phyloP scores from a whole-genome alignment of 177 flowering plant species.

The Vitis hybrid region DNA sequence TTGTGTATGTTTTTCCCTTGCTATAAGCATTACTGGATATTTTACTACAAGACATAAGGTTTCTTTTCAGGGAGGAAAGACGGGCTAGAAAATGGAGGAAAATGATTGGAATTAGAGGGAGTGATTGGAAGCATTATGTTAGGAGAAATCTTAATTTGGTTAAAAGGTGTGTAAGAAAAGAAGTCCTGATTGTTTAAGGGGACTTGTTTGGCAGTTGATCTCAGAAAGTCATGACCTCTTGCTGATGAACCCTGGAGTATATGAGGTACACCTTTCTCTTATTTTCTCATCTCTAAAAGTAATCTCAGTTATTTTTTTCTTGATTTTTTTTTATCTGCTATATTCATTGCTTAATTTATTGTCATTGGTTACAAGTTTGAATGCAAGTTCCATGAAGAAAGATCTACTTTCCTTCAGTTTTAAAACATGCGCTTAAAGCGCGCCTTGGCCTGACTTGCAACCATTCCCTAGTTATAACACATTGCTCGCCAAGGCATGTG shows the following conservation, averaged over 20 bases:
- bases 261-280: conserved; percentile 58
- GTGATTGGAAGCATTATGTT: conserved; percentile 96
- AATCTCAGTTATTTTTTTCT: neutral
- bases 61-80: conserved; percentile 77
- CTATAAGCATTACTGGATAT: no score
- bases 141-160: conserved; percentile 89
- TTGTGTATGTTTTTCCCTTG: no score
- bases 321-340: neutral
- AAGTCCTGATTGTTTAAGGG: conserved; percentile 94
- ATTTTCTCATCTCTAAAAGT: neutral
- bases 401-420: no score
- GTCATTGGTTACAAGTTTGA: neutral
- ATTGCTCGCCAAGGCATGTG: no score
- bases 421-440: no score
- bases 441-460: no score
- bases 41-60: neutral
- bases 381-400: neutral
- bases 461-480: no score
- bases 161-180: conserved; percentile 84
- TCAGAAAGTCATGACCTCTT: conserved; percentile 96
- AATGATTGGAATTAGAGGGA: conserved; percentile 97
- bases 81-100: conserved; percentile 92
- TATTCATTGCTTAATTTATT: neutral
- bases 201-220: conserved; percentile 97
- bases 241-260: conserved; percentile 94